These are phyloP conservation scores for Puccinia horiana DNA, from an alignment of 1,284 basidiomycete species.

Conservation along the genomic window DNA sequence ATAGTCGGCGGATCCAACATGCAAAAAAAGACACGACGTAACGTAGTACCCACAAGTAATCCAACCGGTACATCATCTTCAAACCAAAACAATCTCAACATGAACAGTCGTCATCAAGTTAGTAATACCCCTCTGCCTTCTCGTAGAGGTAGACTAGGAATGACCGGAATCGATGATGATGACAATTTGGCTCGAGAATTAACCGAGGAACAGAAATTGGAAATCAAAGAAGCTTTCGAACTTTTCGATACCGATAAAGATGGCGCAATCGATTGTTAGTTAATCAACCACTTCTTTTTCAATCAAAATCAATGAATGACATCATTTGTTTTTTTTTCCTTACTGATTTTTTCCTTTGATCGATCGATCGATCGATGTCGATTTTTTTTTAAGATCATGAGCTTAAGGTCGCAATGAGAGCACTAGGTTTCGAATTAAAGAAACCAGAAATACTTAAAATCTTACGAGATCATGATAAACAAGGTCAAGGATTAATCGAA, in stretches of 20 bases:
- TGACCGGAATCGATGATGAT: slow-evolving; percentile 32
- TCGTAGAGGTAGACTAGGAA: background rate
- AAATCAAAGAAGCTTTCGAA: slow-evolving; percentile 98
- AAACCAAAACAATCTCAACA: slow-evolving; percentile 28
- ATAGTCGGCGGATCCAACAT: slow-evolving; percentile 11
- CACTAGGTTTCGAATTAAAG: slow-evolving; percentile 94
- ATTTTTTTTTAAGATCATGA: slow-evolving; percentile 73
- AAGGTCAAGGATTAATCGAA: slow-evolving; percentile 85
- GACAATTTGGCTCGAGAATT: slow-evolving; percentile 61
- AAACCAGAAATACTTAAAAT: slow-evolving; percentile 97
- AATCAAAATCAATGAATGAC: background rate
- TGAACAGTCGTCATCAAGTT: slow-evolving; percentile 22
- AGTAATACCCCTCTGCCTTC: slow-evolving; percentile 8
- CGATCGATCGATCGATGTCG: background rate
- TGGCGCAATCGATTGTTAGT: slow-evolving; percentile 63
- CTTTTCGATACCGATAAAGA: slow-evolving; percentile 99
- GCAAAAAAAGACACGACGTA: slow-evolving; percentile 30
- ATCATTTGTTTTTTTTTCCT: background rate
- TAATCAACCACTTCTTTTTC: background rate
- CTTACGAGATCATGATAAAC: slow-evolving; percentile 86
- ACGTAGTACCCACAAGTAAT: slow-evolving; percentile 21
- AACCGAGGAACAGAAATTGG: slow-evolving; percentile 90
- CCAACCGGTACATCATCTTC: slow-evolving; percentile 27
- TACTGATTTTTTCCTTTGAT: slow-evolving; percentile 1
- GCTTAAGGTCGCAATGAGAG: slow-evolving; percentile 96